A percentile compares a stretch with the other conserved stretches of the same genome.
These are phyloP conservation scores for Cyclospora cayetanensis DNA, from an alignment of 169 alveolate species.

Conservation along the genomic window DNA sequence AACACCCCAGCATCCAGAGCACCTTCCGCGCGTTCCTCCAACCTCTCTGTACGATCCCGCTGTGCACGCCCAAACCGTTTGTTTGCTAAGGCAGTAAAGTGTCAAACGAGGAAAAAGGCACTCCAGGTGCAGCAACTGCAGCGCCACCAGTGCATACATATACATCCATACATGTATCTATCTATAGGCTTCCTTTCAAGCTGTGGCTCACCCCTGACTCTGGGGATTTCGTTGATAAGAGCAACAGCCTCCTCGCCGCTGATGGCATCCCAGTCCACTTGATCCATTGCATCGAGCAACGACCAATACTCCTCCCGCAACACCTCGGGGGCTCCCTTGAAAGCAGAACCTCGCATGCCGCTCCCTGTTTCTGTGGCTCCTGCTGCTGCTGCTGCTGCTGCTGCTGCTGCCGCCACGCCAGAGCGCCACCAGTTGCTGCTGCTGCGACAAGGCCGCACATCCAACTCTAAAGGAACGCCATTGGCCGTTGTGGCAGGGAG, in stretches of 20 bases:
- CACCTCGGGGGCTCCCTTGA: too few relatives aligned
- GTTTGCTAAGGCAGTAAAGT: neutral
- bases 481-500: too few relatives aligned
- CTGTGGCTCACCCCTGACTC: conserved; percentile 19
- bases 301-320: neutral
- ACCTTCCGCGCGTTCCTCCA: too few relatives aligned
- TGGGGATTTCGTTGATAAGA: conserved; percentile 12
- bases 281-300: conserved; percentile 16
- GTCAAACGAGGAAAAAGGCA: too few relatives aligned
- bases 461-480: neutral
- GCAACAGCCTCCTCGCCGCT: neutral
- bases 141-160: neutral
- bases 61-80: neutral
- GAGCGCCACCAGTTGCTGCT: neutral
- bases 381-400: neutral
- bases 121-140: too few relatives aligned
- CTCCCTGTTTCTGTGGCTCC: neutral
- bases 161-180: neutral
- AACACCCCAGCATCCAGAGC: too few relatives aligned
- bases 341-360: neutral
- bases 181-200: neutral
- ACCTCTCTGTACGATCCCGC: too few relatives aligned
- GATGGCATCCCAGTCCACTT: neutral
- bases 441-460: neutral
- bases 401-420: neutral